These are phyloP conservation scores for Moelleriella libera DNA, from an alignment of 2,329 filamentous ascomycete species.

Conservation along the genomic window DNA sequence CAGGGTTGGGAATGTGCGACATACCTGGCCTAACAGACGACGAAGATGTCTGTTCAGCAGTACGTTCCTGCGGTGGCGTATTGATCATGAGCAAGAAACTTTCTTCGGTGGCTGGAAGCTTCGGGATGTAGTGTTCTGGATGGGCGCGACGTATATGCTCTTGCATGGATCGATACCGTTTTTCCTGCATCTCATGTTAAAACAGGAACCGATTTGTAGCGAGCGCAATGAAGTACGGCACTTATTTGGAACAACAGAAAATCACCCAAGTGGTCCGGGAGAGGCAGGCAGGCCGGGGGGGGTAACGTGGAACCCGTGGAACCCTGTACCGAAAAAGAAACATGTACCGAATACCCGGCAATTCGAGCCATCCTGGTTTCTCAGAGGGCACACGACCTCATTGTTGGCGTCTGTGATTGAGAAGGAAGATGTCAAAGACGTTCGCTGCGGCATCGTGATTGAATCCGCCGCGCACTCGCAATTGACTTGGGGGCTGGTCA, in stretches of 20 bases:
- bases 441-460: conserved; percentile 76
- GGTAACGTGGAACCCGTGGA: too few species aligned
- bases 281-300: background rate
- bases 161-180: conserved; percentile 96
- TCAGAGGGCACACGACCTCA: conserved; percentile 91
- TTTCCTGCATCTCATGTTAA: conserved; percentile 46
- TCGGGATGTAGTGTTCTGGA: conserved; percentile 92
- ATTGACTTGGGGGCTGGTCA: conserved; percentile 3
- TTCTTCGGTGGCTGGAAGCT: conserved; percentile 94
- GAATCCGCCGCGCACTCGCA: conserved; percentile 24
- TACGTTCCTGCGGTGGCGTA: conserved; percentile 64
- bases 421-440: conserved; percentile 78
- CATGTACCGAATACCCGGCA: too few species aligned
- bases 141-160: conserved; percentile 97
- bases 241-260: background rate
- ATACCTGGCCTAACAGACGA: conserved; percentile 18
- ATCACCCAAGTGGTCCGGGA: background rate
- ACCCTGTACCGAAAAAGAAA: too few species aligned
- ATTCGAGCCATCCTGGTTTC: conserved; percentile 90
- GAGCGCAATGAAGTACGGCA: too few species aligned
- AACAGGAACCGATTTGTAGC: too few species aligned
- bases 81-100: conserved; percentile 96
- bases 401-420: conserved; percentile 85
- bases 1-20: conserved; percentile 3
- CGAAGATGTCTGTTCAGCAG: conserved; percentile 18